Base-by-base conservation (phyloP, 208 protist species). In the Herpetomonas tarakana region DNA sequence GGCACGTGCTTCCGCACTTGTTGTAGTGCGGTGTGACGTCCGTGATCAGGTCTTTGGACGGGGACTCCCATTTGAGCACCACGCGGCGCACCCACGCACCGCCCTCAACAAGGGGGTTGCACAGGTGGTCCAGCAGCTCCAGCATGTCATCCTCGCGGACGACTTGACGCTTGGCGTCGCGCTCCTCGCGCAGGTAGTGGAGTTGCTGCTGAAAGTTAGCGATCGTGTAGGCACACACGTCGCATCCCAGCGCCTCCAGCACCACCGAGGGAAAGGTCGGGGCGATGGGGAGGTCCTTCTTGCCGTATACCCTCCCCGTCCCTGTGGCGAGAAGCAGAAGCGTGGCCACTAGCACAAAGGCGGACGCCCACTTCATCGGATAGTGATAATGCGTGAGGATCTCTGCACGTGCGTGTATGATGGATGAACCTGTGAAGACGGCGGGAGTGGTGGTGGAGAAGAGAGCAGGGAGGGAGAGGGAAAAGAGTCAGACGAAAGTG, bases 81-180 rank as follows among this genome's bases (percentile, higher is more conserved):
- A 73, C 54, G 29, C 78, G 65, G 1, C 89, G 83, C 24, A 93
- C 80, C 86, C 89, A 95, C 46, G 80, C 68, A 9, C 89, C 89
- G 19, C 61, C 29, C 1, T 78, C 66, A n/a, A 65, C 65, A 58
- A 86, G 82, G 0, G 86, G 89, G 14, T 83, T 71, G 56, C 89
- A 95, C 39, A 93, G 31, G 11, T 81, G 57, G 58, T 93, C 83
- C 18, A 88, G 62, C 31, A 78, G 56, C n/a, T 64, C 70, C 2
- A 92, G 59, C 11, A 94, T 58, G 35, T 83, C 76, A 22, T 94
- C 88, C 61, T 94, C 85, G 2, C 63, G 62, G 19, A 94, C 38
- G 1, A 28, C 38, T n/a, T 90, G 72, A 19, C 72, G 62, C 47
- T 75, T 67, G 1, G 45, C 26, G 2, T 68, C 53, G 44, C 50